Evolutionary conservation across 805 yeast species (phyloP).

Genomic region (Kodamaea lidongshanica): DNA sequence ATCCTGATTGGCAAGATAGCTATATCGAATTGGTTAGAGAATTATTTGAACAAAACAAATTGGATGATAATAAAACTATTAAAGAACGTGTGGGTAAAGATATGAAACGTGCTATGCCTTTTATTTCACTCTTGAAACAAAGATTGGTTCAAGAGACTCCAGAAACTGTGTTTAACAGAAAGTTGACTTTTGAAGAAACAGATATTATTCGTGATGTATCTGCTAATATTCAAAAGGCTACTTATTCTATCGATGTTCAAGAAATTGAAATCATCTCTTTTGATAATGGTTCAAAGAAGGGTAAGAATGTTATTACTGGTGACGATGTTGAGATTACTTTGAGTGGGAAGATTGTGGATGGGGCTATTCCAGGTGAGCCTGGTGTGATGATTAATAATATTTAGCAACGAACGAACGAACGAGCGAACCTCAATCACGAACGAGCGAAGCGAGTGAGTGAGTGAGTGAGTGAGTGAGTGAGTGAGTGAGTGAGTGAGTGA

Average conservation of each 20-base stretch:
- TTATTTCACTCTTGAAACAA: conserved; percentile 78
- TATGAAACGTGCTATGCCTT: conserved; percentile 98
- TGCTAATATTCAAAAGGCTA: conserved; percentile 54
- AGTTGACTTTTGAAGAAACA: conserved; percentile 74
- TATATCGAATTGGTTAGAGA: conserved; percentile 67
- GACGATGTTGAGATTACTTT: conserved; percentile 61
- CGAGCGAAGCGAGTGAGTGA: too few species aligned
- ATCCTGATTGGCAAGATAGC: conserved; percentile 62
- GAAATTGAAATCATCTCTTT: conserved; percentile 57
- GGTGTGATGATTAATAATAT: conserved; percentile 73
- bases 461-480: too few species aligned
- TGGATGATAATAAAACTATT: conserved; percentile 59
- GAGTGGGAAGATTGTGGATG: conserved; percentile 65
- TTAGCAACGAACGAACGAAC: too few species aligned
- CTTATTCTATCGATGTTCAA: conserved; percentile 49
- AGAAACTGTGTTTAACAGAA: conserved; percentile 79
- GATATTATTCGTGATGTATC: conserved; percentile 54
- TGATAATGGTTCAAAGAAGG: conserved; percentile 56
- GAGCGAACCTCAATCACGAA: too few species aligned
- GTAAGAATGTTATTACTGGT: conserved; percentile 62
- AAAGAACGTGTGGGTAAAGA: conserved; percentile 73
- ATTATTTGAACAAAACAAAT: conserved; percentile 56
- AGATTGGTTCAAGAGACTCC: conserved; percentile 68
- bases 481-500: too few species aligned
- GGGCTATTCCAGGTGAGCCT: conserved; percentile 90